These are phyloP conservation scores for Pseudogymnoascus sp. DNA, from an alignment of 2,329 filamentous ascomycete species.

Conservation along the genomic window DNA sequence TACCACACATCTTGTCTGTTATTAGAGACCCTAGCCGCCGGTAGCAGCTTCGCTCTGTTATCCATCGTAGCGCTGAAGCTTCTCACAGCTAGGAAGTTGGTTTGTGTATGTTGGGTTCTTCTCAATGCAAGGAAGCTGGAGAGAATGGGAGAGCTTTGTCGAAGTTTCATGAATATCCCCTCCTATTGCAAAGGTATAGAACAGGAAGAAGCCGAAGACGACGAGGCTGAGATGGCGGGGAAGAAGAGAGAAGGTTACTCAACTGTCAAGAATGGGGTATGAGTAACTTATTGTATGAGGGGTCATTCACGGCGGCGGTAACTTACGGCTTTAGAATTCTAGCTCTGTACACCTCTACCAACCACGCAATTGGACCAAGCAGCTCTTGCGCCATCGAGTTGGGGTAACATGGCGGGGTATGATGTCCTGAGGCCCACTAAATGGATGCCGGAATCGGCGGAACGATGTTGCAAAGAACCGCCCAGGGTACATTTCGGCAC, in stretches of 20 bases:
- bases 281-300: background rate
- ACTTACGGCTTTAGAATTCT: constrained; percentile 4
- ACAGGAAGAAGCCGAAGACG: background rate
- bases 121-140: background rate
- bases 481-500: background rate
- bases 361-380: background rate
- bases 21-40: constrained; percentile 44
- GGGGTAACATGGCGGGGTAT: constrained; percentile 5
- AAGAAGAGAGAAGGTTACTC: background rate
- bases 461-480: background rate
- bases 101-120: background rate
- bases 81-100: background rate
- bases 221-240: background rate
- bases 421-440: background rate
- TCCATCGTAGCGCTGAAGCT: constrained; percentile 23
- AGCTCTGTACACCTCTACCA: background rate
- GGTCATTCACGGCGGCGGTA: background rate
- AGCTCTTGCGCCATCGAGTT: constrained; percentile 1
- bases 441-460: background rate
- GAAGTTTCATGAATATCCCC: background rate
- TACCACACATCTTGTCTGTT: constrained; percentile 52
- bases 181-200: background rate
- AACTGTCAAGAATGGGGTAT: background rate
- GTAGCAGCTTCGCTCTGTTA: constrained; percentile 34
- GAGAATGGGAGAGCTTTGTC: background rate